Evolutionary conservation across 495 filamentous ascomycete species (phyloP).

Genomic region (Trichoderma asperelloides): DNA sequence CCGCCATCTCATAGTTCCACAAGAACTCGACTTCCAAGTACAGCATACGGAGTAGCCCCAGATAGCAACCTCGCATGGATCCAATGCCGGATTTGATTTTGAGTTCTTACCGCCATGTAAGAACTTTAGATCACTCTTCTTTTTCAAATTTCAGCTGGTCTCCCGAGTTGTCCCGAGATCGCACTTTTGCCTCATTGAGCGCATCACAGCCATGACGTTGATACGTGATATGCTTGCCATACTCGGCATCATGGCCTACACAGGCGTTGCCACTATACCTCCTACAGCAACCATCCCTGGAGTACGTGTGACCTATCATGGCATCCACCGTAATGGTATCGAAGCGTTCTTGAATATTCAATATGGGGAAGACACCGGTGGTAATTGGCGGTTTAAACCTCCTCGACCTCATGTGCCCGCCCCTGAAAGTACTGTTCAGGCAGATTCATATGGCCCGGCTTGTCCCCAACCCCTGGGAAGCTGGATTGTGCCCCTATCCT

Average conservation of each 20-base stretch:
- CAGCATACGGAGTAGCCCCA: not conserved
- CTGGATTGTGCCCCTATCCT: constrained; percentile 20
- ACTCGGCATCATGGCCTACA: not conserved
- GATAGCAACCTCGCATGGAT: not conserved
- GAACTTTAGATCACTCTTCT: not conserved
- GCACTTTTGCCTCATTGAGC: not conserved
- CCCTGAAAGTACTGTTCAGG: constrained; percentile 27
- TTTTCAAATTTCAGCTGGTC: not conserved
- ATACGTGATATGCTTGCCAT: not conserved
- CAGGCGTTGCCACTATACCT: not conserved
- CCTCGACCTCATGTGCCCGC: constrained; percentile 25
- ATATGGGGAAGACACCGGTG: constrained; percentile 35
- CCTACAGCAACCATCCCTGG: not conserved
- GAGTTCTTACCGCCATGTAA: not conserved
- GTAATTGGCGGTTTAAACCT: constrained; percentile 34
- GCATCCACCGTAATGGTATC: constrained; percentile 23
- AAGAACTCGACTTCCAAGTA: too few species aligned
- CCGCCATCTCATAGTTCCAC: too few species aligned
- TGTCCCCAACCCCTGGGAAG: constrained; percentile 30
- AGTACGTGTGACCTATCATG: constrained; percentile 20
- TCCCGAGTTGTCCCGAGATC: too few species aligned
- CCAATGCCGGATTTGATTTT: not conserved
- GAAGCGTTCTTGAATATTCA: constrained; percentile 40
- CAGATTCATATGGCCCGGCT: constrained; percentile 29
- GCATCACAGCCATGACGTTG: not conserved